Conservation (phyloP, 1,284 basidiomycete species). For the Cryptococcus sp. region DNA sequence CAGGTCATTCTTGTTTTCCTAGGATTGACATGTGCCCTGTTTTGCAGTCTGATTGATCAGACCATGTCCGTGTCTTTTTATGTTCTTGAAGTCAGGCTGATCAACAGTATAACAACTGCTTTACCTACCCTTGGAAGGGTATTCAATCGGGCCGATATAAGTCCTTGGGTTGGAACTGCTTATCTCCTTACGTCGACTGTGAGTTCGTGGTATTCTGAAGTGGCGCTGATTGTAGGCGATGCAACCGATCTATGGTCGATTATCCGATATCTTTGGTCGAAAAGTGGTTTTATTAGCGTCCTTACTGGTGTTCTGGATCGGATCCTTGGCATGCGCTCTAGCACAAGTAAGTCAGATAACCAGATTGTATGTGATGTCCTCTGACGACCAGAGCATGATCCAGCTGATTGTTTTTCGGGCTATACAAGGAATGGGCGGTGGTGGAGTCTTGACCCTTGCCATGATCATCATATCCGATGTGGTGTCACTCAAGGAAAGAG, state of each 20-base stretch:
- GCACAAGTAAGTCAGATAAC: constrained; percentile 16
- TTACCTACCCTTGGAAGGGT: constrained; percentile 63
- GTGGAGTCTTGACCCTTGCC: constrained; percentile 41
- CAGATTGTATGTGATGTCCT: constrained; percentile 27
- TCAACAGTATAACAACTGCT: constrained; percentile 60
- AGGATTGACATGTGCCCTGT: constrained; percentile 52
- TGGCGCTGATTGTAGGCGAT: constrained; percentile 57
- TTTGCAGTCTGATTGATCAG: constrained; percentile 56
- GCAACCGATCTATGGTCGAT: constrained; percentile 62
- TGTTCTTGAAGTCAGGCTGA: constrained; percentile 1
- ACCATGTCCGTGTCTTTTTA: constrained; percentile 46
- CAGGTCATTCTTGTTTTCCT: constrained; percentile 62
- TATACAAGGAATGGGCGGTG: constrained; percentile 40
- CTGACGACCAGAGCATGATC: constrained; percentile 60
- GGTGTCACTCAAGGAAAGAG: constrained; percentile 45
- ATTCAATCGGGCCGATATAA: constrained; percentile 63
- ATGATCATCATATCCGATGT: constrained; percentile 46
- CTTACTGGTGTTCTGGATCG: constrained; percentile 60
- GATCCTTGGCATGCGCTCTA: constrained; percentile 50
- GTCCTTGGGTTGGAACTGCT: constrained; percentile 59
- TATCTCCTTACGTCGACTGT: constrained; percentile 40
- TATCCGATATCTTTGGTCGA: constrained; percentile 73
- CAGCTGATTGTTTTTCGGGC: constrained; percentile 67
- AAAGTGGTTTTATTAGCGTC: constrained; percentile 60
- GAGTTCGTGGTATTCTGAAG: constrained; percentile 1